Evolutionary conservation across 2,329 filamentous ascomycete genomes (phyloP), one percentile per base, ranked within the genome.

Genomic region (Diaporthe citriasiana): DNA sequence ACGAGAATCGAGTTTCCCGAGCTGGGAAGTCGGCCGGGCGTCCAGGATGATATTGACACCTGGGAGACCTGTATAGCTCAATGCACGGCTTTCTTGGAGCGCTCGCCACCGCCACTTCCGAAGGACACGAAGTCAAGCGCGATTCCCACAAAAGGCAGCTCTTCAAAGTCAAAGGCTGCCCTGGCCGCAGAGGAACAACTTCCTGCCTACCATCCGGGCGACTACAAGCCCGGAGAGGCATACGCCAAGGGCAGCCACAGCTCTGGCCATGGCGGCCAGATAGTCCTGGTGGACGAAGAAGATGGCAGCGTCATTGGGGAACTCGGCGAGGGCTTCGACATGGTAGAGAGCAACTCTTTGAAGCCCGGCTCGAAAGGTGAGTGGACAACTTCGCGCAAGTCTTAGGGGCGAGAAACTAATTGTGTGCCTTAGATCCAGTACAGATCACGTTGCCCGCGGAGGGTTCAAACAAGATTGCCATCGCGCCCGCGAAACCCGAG

Each of bases 41-140:
- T 94, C 1, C 95, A 98, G 82, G 95, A 98, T 82, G 96, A 98
- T 82, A 88, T 97, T 55, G 95, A 98, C 81, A 98, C 96, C 0
- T 98, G 98, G 80, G 96, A 98, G 86, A 98, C 96, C 4, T 98
- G 98, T 77, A 88, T 98, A 68, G 96, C 96, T n/a, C 95, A 98
- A 84, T 98, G 96, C 83, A 98, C 96, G 2, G 94, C 96, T 2
- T 98, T 99, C 82, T 89, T 98, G 6, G 96, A 98, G 83, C 91
- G 95, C 57, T 93, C 94, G 13, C 87, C 92, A 53, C 91, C 94
- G 9, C 92, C 90, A 13, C 75, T 78, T 70, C 78, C 81, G 75
- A 80, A 84, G 78, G 81, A 70, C 30, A 76, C 78, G 60, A 79
- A 79, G 70, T 70, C 73, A 51, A 56, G 66, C 59, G 27, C 59